Evolutionary conservation across 768 basidiomycete genomes (phyloP), one percentile per base, ranked within the genome.

Genomic region (Boletus insuetus): DNA sequence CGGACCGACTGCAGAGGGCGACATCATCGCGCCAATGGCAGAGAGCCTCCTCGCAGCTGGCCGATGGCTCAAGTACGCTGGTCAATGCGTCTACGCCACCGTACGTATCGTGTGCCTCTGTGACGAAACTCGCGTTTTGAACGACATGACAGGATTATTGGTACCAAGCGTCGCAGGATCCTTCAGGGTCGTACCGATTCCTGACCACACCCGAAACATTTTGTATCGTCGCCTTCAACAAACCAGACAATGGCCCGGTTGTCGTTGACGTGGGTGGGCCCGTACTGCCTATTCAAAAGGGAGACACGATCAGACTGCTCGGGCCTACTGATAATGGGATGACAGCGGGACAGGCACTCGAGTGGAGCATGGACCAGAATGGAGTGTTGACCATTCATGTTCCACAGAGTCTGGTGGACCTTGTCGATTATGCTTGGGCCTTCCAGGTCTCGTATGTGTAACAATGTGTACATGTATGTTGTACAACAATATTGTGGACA

Each of bases 1-100:
- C 17, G 81, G 83, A 0, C 83, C 83, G 0, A 81, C 74, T 3
- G 80, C 79, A 1, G 81, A 82, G 48, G 82, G 83, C 0, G 74
- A 75, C 38, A 81, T 83, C 34, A 77, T 82, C 41, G 68, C 67
- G 9, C 75, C 80, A 0, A 80, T 82, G 76, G 68, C 65, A 40
- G 59, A 79, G 3, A 76, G 77, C 37, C 70, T 84, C 31, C 71
- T 77, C 6, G 78, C 74, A n/a, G 79, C 79, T 17, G 83, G 82
- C 0, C 58, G 55, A 41, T 84, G 82, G 83, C 67, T 84, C 50
- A 69, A 74, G 40, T 75, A 77, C 42, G 74, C 77, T 3, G 80
- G 82, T 14, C 68, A 73, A 1, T 84, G 82, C 35, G 73, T 84
- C 8, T 84, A 82, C 49, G 75, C 72, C 29, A 82, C 82, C 6